phyloP scores from a whole-genome alignment of 768 basidiomycete genomes.

The Lentinus brumalis region DNA sequence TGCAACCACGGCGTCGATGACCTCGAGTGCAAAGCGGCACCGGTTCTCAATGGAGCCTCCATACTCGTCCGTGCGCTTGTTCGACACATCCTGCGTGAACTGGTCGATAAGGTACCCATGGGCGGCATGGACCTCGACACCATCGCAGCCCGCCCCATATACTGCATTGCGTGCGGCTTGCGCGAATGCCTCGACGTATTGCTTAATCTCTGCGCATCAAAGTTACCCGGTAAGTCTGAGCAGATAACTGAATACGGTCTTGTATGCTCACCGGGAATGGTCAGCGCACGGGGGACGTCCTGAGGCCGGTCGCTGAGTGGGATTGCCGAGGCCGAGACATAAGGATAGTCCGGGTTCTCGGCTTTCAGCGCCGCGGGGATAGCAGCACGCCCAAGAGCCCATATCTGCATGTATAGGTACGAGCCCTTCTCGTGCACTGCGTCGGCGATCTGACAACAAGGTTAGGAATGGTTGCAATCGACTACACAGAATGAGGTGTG shows the following conservation, averaged over 20 bases:
- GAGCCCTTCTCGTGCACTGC: slow-evolving; percentile 56
- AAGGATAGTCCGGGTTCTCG: slow-evolving; percentile 35
- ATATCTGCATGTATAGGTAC: slow-evolving; percentile 56
- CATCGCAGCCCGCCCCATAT: slow-evolving; percentile 45
- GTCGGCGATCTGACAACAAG: slow-evolving; percentile 45
- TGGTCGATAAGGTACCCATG: slow-evolving; percentile 36
- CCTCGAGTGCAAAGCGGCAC: slow-evolving; percentile 40
- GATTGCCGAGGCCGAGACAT: slow-evolving; percentile 38
- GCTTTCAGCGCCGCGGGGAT: slow-evolving; percentile 34
- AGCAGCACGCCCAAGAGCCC: slow-evolving; percentile 54
- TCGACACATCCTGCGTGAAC: slow-evolving; percentile 36
- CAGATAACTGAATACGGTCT: neutral
- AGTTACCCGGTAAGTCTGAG: neutral
- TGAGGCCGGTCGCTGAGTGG: slow-evolving; percentile 3
- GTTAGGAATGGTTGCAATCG: neutral
- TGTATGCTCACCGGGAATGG: slow-evolving; percentile 5
- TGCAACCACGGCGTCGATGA: slow-evolving; percentile 35
- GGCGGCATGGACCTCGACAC: slow-evolving; percentile 37
- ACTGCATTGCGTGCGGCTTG: slow-evolving; percentile 29
- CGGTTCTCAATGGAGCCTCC: slow-evolving; percentile 49
- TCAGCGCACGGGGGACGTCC: slow-evolving; percentile 28
- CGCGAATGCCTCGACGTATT: slow-evolving; percentile 35
- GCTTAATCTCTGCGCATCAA: slow-evolving; percentile 29
- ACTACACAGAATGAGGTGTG: neutral
- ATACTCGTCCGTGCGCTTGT: slow-evolving; percentile 46